A percentile compares a stretch with the other conserved stretches of the same genome.
Evolutionary conservation across 331 rosid species (phyloP).

Genomic region (Phaseolus coccineus): DNA sequence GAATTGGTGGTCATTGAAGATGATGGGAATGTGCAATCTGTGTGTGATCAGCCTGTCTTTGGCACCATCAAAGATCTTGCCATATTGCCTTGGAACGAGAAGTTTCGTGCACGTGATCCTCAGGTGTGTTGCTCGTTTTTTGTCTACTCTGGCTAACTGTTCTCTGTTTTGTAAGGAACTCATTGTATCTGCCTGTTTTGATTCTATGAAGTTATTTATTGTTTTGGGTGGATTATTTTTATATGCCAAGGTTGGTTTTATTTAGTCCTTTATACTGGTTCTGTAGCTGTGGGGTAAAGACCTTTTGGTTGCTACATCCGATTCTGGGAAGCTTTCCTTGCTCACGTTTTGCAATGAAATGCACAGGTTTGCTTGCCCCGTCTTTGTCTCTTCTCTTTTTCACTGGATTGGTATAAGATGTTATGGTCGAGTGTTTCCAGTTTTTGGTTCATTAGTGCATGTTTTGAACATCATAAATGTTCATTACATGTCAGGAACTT

Average conservation of each 20-base stretch:
- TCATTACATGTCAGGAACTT: neutral
- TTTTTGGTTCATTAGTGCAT: conserved; percentile 21
- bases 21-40: conserved; percentile 82
- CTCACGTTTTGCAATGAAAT: conserved; percentile 92
- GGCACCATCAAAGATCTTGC: conserved; percentile 91
- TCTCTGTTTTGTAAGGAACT: neutral
- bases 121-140: conserved; percentile 59
- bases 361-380: conserved; percentile 70
- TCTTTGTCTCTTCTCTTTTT: conserved; percentile 10
- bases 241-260: conserved; percentile 10
- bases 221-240: neutral
- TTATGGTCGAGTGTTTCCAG: conserved; percentile 29
- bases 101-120: conserved; percentile 54
- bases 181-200: neutral
- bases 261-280: conserved; percentile 32
- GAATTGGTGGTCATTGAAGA: conserved; percentile 82
- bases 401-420: neutral
- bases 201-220: conserved; percentile 1
- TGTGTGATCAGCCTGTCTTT: conserved; percentile 91
- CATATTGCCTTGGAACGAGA: conserved; percentile 83
- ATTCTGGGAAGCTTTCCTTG: conserved; percentile 94
- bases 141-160: neutral
- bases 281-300: conserved; percentile 83
- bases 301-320: conserved; percentile 82
- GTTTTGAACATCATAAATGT: neutral